phyloP scores from a whole-genome alignment of 805 yeast genomes.

The Saccharomycopsis fermentans region DNA sequence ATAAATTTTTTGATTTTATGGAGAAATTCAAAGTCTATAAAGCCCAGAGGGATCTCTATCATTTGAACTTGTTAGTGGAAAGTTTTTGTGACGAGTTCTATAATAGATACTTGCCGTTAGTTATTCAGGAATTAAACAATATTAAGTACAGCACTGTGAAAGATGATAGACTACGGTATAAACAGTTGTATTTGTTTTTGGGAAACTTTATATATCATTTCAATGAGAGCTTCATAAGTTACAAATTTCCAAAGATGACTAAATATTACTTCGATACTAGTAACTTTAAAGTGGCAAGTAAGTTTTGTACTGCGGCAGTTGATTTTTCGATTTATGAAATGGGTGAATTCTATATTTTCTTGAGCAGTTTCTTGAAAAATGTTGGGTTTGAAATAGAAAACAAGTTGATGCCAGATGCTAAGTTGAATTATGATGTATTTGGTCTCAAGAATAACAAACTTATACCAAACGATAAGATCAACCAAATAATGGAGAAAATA shows the following conservation, averaged over 20 bases:
- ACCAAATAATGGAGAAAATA: neutral
- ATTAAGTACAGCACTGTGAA: neutral
- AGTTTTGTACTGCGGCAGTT: neutral
- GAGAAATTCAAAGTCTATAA: neutral
- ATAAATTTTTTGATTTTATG: neutral
- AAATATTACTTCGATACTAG: slow-evolving; percentile 1
- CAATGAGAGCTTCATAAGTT: neutral
- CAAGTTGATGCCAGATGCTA: neutral
- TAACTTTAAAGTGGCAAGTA: neutral
- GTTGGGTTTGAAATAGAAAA: neutral
- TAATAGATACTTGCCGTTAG: neutral
- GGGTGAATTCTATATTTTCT: neutral
- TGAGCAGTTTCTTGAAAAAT: neutral
- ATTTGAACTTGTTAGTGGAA: neutral
- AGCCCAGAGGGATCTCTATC: neutral
- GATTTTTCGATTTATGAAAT: neutral
- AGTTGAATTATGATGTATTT: neutral
- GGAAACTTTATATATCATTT: slow-evolving; percentile 3
- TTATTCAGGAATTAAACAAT: neutral
- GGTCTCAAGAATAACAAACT: neutral
- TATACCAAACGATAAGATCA: neutral
- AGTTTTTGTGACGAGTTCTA: neutral
- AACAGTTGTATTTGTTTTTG: neutral
- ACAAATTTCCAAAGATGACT: slow-evolving; percentile 3
- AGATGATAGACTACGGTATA: neutral